Conservation (phyloP, 805 yeast species). For the Candida nanaspora region DNA sequence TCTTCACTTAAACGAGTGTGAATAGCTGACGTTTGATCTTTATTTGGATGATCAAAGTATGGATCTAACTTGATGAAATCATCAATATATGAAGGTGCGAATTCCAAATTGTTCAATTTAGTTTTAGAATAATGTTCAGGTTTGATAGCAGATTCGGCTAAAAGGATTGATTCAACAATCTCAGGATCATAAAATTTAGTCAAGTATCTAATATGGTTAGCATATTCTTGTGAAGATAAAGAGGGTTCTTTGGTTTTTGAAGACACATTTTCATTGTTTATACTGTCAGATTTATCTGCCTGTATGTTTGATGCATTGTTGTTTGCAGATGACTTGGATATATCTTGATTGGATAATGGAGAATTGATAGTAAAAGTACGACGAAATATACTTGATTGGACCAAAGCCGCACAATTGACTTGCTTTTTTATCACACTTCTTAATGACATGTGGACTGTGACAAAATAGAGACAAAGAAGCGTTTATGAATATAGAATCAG, state of each 20-base stretch:
- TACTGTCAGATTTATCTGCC: too few species aligned
- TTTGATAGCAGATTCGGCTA: slow-evolving; percentile 68
- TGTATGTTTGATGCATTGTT: too few species aligned
- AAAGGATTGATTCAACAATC: slow-evolving; percentile 70
- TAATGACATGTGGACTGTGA: too few species aligned
- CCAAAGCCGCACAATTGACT: too few species aligned
- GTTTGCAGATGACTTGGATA: too few species aligned
- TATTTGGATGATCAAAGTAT: slow-evolving; percentile 55
- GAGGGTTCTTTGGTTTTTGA: too few species aligned
- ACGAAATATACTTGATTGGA: too few species aligned
- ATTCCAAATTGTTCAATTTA: slow-evolving; percentile 37
- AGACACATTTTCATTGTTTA: not conserved
- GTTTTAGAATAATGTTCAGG: slow-evolving; percentile 52
- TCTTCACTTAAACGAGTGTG: not conserved
- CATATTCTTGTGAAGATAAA: not conserved
- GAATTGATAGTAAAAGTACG: too few species aligned
- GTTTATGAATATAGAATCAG: too few species aligned
- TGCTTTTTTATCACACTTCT: too few species aligned
- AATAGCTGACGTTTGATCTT: not conserved
- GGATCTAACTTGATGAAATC: slow-evolving; percentile 69
- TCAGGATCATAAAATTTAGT: slow-evolving; percentile 77
- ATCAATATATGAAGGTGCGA: slow-evolving; percentile 64
- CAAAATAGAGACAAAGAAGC: too few species aligned
- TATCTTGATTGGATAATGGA: too few species aligned
- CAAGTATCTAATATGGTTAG: slow-evolving; percentile 45